Base-by-base conservation (phyloP, 2,329 filamentous ascomycete genomes). In the Sporothrix schenckii region DNA sequence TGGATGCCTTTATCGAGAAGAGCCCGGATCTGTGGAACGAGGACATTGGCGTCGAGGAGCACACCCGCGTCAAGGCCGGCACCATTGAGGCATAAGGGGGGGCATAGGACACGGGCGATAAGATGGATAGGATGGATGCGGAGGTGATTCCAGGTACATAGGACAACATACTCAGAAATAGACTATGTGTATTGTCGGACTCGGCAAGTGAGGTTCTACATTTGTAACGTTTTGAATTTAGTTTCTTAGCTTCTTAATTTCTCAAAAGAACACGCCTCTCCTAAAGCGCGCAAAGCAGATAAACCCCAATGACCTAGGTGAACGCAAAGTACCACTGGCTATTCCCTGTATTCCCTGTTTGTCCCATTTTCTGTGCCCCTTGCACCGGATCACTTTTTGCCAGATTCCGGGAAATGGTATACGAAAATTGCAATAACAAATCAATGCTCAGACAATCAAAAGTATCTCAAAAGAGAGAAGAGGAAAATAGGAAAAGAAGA, bases 1-100 rank as follows among this genome's bases (percentile, higher is more conserved):
- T 93, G 75, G 82, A 86, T 71, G 86, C 82, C 74, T 94, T 93
- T 77, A 92, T 93, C 75, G 82, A 83, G 69, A 87, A 91, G 77
- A 89, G 90, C 78, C 91, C 91, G 1, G 86, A 88, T 72, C 82
- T 93, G 70, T 93, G 91, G 85, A 86, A 88, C 75, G 86, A 88
- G 78, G 86, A 88, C 76, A 87, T 88, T 74, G 83, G 84, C 39
- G 83, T 84, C 71, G 84, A 83, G 77, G 72, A 79, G 74, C 78
- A 79, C 66, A 79, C 81, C 6, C 77, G 80, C 70, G 79, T 78
- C n/a, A 82, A 81, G 71, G 78, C 80, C 71, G 71, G 72, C 19
- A 50, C 54, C 14, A 13, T 70, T 7, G n/a, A 41, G 47, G 47
- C n/a, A 6, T 65, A 65, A 13, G 11, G 58, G n/a, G 4, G 10